Evolutionary conservation across 441 rosid species (phyloP).

Genomic region (Aleurites moluccanus): DNA sequence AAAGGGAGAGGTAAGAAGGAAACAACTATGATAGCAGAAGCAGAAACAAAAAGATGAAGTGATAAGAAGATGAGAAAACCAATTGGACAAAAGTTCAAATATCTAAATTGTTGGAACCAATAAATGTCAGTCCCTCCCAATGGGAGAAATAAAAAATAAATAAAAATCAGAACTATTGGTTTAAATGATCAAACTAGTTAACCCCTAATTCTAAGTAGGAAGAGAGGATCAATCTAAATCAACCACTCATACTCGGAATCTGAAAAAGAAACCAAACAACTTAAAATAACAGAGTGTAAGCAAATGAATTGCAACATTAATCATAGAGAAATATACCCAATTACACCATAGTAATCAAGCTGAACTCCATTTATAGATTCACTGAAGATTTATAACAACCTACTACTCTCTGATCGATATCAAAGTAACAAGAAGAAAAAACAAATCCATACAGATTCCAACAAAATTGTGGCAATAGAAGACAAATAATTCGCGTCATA

Average conservation of each 20-base stretch:
- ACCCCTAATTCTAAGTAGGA: too few species aligned
- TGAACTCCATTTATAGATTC: not conserved
- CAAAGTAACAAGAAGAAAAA: not conserved
- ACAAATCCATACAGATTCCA: slow-evolving; percentile 21
- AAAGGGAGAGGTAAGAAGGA: slow-evolving; percentile 19
- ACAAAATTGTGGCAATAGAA: slow-evolving; percentile 20
- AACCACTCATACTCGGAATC: not conserved
- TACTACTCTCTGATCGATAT: not conserved
- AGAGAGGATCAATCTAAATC: not conserved
- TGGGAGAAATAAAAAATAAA: not conserved
- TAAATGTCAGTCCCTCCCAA: not conserved
- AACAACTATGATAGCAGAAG: slow-evolving; percentile 22
- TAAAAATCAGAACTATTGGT: not conserved
- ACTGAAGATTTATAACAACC: not conserved
- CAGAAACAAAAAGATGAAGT: slow-evolving; percentile 34
- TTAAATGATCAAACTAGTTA: too few species aligned
- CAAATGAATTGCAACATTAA: not conserved
- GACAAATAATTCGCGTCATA: slow-evolving; percentile 29
- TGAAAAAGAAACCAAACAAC: not conserved
- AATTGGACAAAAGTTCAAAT: slow-evolving; percentile 29
- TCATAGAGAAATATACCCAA: slow-evolving; percentile 9
- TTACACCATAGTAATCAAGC: slow-evolving; percentile 11
- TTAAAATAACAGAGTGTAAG: not conserved
- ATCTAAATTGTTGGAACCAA: slow-evolving; percentile 5
- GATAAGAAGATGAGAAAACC: slow-evolving; percentile 33